Conservation (phyloP, 1,284 basidiomycete species). For the Tylopilus sp. region DNA sequence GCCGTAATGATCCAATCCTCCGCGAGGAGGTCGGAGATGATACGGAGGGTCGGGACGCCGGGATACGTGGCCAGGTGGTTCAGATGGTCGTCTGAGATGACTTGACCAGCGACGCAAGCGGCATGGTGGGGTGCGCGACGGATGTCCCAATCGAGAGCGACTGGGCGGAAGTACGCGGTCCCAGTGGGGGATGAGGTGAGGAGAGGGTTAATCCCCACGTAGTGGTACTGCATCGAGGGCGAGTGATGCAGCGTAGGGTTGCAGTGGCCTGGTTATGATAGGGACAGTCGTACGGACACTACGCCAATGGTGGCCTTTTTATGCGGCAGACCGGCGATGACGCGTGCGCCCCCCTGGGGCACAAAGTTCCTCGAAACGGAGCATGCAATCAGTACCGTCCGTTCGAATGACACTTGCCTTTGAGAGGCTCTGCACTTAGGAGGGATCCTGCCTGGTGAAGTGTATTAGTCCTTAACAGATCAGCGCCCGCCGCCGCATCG, state of each 20-base stretch:
- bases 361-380: background rate
- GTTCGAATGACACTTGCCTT: conserved; percentile 19
- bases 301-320: conserved; percentile 15
- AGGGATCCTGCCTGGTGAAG: conserved; percentile 1
- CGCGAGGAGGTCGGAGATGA: conserved; percentile 45
- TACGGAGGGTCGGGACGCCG: conserved; percentile 33
- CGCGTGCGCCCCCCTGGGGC: conserved; percentile 4
- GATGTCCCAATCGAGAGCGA: conserved; percentile 45
- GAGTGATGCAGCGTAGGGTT: conserved; percentile 2
- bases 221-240: conserved; percentile 19
- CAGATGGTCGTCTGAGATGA: conserved; percentile 31
- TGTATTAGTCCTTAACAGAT: conserved; percentile 2
- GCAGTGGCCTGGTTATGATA: background rate
- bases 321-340: conserved; percentile 12
- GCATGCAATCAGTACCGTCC: conserved; percentile 8
- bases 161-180: conserved; percentile 7
- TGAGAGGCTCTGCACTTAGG: background rate
- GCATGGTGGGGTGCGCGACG: conserved; percentile 37
- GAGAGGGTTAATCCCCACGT: conserved; percentile 18
- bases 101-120: conserved; percentile 23
- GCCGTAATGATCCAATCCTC: conserved; percentile 35
- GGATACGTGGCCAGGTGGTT: conserved; percentile 42
- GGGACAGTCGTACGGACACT: background rate
- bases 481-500: conserved; percentile 4
- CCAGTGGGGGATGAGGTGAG: conserved; percentile 15